phyloP scores from a whole-genome alignment of 352 stramenopile genomes.

The Plasmopara halstedii region DNA sequence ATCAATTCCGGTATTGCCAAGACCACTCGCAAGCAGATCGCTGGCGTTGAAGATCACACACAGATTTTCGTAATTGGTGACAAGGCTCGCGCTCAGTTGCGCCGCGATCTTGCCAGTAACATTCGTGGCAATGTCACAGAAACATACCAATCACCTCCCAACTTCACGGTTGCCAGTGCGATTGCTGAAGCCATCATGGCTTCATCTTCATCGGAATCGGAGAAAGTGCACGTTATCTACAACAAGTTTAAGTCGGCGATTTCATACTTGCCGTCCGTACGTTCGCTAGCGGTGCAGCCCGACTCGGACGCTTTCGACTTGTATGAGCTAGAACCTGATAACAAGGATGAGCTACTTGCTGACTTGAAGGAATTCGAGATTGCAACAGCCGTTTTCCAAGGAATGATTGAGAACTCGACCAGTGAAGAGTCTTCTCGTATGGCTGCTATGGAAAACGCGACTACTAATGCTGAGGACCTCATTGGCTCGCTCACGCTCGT shows the following conservation, averaged over 20 bases:
- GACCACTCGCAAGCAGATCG: conserved; percentile 77
- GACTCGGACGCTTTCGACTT: conserved; percentile 70
- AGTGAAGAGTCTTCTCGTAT: conserved; percentile 98
- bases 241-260: conserved; percentile 97
- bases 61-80: conserved; percentile 96
- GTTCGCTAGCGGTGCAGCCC: conserved; percentile 49
- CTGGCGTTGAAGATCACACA: conserved; percentile 44
- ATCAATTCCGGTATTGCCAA: conserved; percentile 97
- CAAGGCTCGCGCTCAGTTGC: conserved; percentile 93
- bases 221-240: conserved; percentile 95
- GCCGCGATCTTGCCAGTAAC: conserved; percentile 60
- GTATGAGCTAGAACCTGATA: conserved; percentile 98
- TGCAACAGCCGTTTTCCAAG: conserved; percentile 89
- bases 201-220: conserved; percentile 72
- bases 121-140: conserved; percentile 83
- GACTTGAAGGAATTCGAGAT: conserved; percentile 96
- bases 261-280: conserved; percentile 91
- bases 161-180: conserved; percentile 89
- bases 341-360: conserved; percentile 93
- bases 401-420: conserved; percentile 96
- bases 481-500: conserved; percentile 90
- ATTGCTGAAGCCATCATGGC: conserved; percentile 86
- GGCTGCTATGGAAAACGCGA: conserved; percentile 99
- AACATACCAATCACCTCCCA: conserved; percentile 65
- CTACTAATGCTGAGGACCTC: conserved; percentile 97